Conservation (phyloP, 2,329 filamentous ascomycete species). For the Colletotrichum phormii region DNA sequence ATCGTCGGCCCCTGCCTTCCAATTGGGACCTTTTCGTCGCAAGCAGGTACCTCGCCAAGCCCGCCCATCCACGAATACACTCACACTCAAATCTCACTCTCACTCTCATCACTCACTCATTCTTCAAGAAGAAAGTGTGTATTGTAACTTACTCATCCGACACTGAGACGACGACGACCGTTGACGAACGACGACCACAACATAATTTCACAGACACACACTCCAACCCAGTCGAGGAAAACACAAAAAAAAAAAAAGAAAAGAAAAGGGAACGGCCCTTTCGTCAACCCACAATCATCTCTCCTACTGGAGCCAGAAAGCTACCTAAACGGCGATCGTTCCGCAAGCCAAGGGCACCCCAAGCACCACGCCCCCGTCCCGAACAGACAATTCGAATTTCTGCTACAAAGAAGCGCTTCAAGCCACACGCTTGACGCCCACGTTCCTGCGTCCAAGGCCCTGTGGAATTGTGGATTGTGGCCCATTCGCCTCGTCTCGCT, state of each 20-base stretch:
- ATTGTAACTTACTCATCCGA: not conserved
- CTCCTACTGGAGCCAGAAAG: not conserved
- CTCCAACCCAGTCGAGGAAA: not conserved
- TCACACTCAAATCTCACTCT: constrained; percentile 5
- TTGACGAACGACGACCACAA: not conserved
- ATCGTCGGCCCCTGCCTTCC: constrained; percentile 15
- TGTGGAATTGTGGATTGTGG: constrained; percentile 12
- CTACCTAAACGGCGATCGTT: constrained; percentile 36
- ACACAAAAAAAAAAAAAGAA: not conserved
- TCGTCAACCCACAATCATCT: constrained; percentile 4
- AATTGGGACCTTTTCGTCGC: not conserved
- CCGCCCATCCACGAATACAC: not conserved
- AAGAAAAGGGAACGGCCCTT: not conserved
- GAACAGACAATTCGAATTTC: constrained; percentile 29
- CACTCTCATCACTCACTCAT: not conserved
- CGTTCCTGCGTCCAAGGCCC: not conserved
- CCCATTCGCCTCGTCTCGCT: constrained; percentile 28
- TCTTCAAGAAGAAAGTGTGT: not conserved
- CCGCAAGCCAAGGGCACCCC: constrained; percentile 20
- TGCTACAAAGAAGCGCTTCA: constrained; percentile 37
- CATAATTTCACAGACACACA: not conserved
- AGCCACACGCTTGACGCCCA: constrained; percentile 23
- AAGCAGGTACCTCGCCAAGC: constrained; percentile 11
- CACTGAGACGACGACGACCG: not conserved
- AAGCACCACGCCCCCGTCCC: constrained; percentile 5